Conservation (phyloP, 768 basidiomycete species). For the Lyophyllum shimeji region DNA sequence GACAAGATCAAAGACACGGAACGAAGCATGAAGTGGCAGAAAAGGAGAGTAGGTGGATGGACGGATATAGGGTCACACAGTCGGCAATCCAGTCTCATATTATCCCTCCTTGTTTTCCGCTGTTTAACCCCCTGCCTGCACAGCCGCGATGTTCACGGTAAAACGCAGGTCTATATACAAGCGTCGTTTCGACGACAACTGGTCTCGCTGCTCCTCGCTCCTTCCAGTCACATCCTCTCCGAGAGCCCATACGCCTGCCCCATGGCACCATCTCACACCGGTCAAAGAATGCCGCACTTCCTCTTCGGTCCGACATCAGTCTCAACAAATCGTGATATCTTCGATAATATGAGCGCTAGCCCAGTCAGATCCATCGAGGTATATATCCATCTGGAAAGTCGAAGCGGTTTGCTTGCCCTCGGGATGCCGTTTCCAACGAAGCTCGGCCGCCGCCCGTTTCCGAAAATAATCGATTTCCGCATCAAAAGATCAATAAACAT, state of each 20-base stretch:
- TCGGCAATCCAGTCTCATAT: conserved; percentile 16
- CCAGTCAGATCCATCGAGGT: conserved; percentile 1
- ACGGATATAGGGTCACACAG: conserved; percentile 7
- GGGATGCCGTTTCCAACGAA: not conserved
- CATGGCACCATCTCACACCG: conserved; percentile 18
- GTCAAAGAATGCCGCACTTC: conserved; percentile 22
- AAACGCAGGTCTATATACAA: not conserved
- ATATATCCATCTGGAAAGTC: not conserved
- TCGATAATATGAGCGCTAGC: not conserved
- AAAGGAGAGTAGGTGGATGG: conserved; percentile 13
- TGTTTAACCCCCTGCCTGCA: not conserved
- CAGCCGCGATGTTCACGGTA: conserved; percentile 2
- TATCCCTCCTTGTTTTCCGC: conserved; percentile 15
- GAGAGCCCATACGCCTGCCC: not conserved
- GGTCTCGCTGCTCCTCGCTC: not conserved
- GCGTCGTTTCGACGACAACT: not conserved
- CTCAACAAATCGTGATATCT: conserved; percentile 3
- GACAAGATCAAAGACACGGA: conserved; percentile 22
- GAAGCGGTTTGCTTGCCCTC: not conserved
- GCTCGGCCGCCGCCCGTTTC: too few species aligned
- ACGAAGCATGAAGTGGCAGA: conserved; percentile 25
- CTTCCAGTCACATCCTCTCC: not conserved
- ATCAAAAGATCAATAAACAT: conserved; percentile 1
- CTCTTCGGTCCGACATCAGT: conserved; percentile 12
- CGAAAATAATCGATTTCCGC: not conserved